These are phyloP conservation scores for Phytophthora quininea DNA, from an alignment of 352 stramenopile species.

Conservation along the genomic window DNA sequence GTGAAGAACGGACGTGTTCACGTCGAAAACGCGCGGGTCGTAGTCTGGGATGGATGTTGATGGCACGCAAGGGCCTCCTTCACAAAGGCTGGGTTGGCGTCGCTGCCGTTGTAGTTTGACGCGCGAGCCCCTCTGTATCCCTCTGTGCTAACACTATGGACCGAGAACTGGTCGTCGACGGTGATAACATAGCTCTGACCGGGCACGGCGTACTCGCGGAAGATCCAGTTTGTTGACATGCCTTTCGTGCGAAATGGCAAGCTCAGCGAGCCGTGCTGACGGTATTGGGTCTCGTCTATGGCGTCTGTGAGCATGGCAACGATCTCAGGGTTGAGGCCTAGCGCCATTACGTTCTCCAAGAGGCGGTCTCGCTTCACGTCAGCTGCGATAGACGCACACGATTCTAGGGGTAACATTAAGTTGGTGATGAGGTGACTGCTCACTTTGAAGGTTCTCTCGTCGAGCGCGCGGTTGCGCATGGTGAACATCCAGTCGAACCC, in stretches of 20 bases:
- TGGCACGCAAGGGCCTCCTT: conserved; percentile 2
- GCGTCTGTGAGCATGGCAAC: neutral
- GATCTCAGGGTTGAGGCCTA: neutral
- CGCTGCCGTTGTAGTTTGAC: neutral
- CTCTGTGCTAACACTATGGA: neutral
- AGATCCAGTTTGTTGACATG: neutral
- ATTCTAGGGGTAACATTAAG: neutral
- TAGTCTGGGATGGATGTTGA: conserved; percentile 12
- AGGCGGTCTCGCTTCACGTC: neutral
- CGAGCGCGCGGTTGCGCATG: neutral
- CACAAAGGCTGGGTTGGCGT: neutral
- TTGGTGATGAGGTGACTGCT: conserved; percentile 14
- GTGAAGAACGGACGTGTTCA: neutral
- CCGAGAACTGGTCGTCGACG: neutral
- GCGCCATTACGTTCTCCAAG: neutral
- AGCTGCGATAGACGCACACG: conserved; percentile 1
- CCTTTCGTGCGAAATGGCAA: conserved; percentile 12
- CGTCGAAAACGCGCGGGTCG: conserved; percentile 2
- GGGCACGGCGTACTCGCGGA: neutral
- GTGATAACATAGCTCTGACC: neutral
- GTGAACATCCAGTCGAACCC: conserved; percentile 1
- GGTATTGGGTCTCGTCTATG: conserved; percentile 15
- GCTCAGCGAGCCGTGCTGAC: conserved; percentile 3
- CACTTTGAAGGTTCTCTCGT: conserved; percentile 4
- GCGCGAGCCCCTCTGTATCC: neutral